These are phyloP conservation scores for Suillus americanus DNA, from an alignment of 768 basidiomycete genomes.

Conservation along the genomic window DNA sequence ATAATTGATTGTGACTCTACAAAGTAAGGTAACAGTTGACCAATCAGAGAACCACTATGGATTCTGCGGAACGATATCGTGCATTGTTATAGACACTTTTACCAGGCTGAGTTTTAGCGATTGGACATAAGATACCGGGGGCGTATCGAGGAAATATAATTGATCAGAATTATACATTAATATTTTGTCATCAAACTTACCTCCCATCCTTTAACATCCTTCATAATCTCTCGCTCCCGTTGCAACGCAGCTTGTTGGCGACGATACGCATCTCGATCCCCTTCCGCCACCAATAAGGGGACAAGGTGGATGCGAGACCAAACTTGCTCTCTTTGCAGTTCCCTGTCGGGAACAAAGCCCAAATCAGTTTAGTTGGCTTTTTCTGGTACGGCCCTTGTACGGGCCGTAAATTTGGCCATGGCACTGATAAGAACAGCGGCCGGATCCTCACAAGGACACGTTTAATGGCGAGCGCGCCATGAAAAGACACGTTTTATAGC, in stretches of 20 bases:
- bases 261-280: constrained; percentile 87
- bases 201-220: constrained; percentile 91
- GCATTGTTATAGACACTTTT: constrained; percentile 85
- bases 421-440: constrained; percentile 44
- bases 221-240: constrained; percentile 91
- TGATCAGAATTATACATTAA: constrained; percentile 24
- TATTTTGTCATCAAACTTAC: constrained; percentile 48
- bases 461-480: constrained; percentile 64
- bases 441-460: constrained; percentile 56
- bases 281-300: constrained; percentile 89
- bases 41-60: constrained; percentile 58
- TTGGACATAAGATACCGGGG: constrained; percentile 19
- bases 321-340: constrained; percentile 87
- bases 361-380: constrained; percentile 43
- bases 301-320: constrained; percentile 97
- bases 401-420: constrained; percentile 37
- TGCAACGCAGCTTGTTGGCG: constrained; percentile 73
- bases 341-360: constrained; percentile 58
- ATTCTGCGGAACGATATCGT: constrained; percentile 59
- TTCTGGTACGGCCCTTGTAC: constrained; percentile 42
- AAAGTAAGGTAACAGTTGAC: constrained; percentile 10
- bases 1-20: constrained; percentile 1
- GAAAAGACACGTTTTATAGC: constrained; percentile 62
- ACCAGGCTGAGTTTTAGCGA: constrained; percentile 55
- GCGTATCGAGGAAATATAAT: constrained; percentile 20